A percentile compares a stretch with the other conserved stretches of the same genome.
Conservation (phyloP, 306 rosid species). For the Cucumis melo region DNA sequence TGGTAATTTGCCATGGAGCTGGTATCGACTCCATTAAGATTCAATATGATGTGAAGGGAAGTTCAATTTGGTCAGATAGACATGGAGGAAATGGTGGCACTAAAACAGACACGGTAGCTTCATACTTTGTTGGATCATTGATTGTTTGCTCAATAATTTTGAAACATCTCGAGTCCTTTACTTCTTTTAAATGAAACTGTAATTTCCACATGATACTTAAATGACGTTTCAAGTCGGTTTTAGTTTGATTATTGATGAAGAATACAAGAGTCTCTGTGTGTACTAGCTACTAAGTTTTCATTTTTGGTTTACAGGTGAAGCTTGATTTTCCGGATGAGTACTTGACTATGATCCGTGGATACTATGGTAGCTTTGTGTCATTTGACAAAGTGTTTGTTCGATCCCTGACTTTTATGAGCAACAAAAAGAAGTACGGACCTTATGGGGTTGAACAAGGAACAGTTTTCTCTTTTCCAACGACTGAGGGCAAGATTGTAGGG, state of each 20-base stretch:
- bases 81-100: slow-evolving; percentile 78
- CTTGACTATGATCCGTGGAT: slow-evolving; percentile 49
- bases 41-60: slow-evolving; percentile 51
- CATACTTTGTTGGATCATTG: not conserved
- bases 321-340: slow-evolving; percentile 54
- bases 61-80: slow-evolving; percentile 52
- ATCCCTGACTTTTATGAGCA: slow-evolving; percentile 47
- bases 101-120: slow-evolving; percentile 18
- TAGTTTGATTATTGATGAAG: not conserved
- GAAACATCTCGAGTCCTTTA: not conserved
- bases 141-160: not conserved
- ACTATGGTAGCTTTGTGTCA: slow-evolving; percentile 37
- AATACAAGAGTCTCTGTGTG: not conserved
- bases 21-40: slow-evolving; percentile 65
- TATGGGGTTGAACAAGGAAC: slow-evolving; percentile 50
- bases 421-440: slow-evolving; percentile 48
- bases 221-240: slow-evolving; percentile 13
- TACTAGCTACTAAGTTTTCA: not conserved
- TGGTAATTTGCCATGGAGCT: slow-evolving; percentile 49
- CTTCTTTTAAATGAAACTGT: not conserved
- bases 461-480: slow-evolving; percentile 37
- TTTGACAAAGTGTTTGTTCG: slow-evolving; percentile 29
- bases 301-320: slow-evolving; percentile 28
- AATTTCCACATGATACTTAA: not conserved
- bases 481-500: slow-evolving; percentile 68